These are phyloP conservation scores for Prunus dulcis DNA, from an alignment of 306 rosid species.

Conservation along the genomic window DNA sequence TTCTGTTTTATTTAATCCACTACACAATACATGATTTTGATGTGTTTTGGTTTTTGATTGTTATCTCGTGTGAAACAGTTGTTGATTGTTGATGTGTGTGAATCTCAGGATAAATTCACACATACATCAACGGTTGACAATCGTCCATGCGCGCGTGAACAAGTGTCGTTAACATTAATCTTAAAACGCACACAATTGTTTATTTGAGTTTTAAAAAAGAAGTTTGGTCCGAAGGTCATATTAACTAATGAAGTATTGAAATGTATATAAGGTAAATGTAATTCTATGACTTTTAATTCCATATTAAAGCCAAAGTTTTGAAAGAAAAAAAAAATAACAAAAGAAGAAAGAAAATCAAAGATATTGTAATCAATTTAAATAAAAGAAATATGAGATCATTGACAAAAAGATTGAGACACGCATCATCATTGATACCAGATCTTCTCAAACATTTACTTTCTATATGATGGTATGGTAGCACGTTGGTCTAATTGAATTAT, in stretches of 20 bases:
- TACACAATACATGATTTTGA: neutral
- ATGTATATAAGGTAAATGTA: neutral
- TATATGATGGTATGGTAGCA: conserved; percentile 9
- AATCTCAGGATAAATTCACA: neutral
- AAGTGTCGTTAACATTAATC: neutral
- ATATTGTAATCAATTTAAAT: neutral
- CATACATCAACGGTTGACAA: neutral
- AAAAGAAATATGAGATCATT: neutral
- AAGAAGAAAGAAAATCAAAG: neutral
- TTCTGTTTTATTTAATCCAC: neutral
- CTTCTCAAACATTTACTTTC: neutral
- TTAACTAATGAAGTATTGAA: neutral
- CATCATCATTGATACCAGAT: neutral
- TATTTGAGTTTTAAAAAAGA: neutral
- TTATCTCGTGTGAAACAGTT: neutral
- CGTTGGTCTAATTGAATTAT: conserved; percentile 6
- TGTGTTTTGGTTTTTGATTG: too few relatives aligned
- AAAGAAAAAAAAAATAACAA: too few relatives aligned
- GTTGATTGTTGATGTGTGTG: neutral
- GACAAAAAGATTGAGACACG: neutral
- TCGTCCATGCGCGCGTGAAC: neutral
- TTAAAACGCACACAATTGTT: neutral
- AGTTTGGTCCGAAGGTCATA: neutral
- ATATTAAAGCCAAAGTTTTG: neutral
- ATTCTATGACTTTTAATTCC: neutral